Evolutionary conservation across 2,329 filamentous ascomycete genomes (phyloP).

Genomic region (Onygenales sp.): DNA sequence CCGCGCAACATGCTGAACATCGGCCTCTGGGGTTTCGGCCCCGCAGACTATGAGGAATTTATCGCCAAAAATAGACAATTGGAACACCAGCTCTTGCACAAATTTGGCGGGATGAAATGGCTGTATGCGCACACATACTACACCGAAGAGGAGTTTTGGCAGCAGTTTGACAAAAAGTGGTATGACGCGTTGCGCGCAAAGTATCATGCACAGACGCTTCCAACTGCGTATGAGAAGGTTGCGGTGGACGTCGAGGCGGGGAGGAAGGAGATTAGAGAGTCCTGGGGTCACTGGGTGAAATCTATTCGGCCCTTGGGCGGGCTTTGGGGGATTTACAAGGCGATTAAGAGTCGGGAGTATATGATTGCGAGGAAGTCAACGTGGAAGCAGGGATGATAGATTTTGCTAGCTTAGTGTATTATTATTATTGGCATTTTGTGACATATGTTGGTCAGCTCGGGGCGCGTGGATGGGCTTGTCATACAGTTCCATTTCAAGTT

Average conservation of each 20-base stretch:
- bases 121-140: slow-evolving; percentile 83
- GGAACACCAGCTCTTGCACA: slow-evolving; percentile 50
- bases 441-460: too few relatives aligned
- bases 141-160: slow-evolving; percentile 45
- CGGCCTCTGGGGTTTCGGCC: slow-evolving; percentile 72
- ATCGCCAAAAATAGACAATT: slow-evolving; percentile 60
- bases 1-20: slow-evolving; percentile 36
- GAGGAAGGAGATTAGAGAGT: slow-evolving; percentile 1
- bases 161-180: slow-evolving; percentile 28
- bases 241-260: slow-evolving; percentile 2
- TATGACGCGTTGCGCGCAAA: slow-evolving; percentile 31
- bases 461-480: too few relatives aligned
- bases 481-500: too few relatives aligned
- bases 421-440: too few relatives aligned
- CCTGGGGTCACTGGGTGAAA: neutral
- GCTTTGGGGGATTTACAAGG: slow-evolving; percentile 3
- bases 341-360: slow-evolving; percentile 2
- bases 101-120: slow-evolving; percentile 72
- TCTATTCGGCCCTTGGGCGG: slow-evolving; percentile 1
- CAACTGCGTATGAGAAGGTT: slow-evolving; percentile 30
- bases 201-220: slow-evolving; percentile 27
- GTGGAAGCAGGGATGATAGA: neutral
- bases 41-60: slow-evolving; percentile 47
- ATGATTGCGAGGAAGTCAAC: slow-evolving; percentile 3
- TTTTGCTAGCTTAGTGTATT: neutral